Percentiles rank a stretch among this genome's conserved stretches.
phyloP scores from a whole-genome alignment of 2,329 filamentous ascomycete species.

The Pseudopithomyces chartarum region DNA sequence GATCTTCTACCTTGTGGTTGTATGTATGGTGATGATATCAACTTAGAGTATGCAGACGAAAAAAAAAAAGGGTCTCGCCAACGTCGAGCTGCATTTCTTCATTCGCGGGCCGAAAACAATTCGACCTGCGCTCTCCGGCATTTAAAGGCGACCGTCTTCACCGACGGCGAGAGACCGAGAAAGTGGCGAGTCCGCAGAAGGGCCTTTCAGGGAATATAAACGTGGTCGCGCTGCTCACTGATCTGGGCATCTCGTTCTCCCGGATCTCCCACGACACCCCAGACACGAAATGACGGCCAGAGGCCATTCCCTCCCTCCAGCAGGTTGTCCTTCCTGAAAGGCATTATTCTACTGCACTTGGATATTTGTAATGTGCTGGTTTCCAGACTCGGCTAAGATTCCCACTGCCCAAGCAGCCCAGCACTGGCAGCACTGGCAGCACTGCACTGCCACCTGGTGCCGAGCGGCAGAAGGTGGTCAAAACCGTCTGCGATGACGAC shows the following conservation, averaged over 20 bases:
- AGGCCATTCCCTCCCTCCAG: no score
- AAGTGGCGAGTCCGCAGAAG: slow-evolving; percentile 37
- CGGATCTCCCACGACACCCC: neutral
- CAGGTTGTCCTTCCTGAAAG: no score
- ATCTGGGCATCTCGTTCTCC: neutral
- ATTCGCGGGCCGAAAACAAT: neutral
- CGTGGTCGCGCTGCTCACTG: slow-evolving; percentile 17
- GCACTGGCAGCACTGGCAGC: no score
- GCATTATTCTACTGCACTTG: no score
- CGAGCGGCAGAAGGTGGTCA: neutral
- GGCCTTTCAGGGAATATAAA: slow-evolving; percentile 42
- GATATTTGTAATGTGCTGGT: no score
- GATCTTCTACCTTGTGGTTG: no score
- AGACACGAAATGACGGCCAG: neutral
- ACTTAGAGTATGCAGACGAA: no score
- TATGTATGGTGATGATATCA: no score
- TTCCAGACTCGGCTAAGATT: no score
- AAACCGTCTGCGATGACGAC: slow-evolving; percentile 2
- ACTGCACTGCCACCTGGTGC: no score
- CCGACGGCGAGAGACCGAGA: slow-evolving; percentile 13
- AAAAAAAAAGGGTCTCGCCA: no score
- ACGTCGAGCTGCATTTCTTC: neutral
- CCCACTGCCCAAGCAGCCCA: neutral
- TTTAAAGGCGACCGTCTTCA: slow-evolving; percentile 30
- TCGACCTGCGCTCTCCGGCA: neutral